A percentile compares a stretch with the other conserved stretches of the same genome.
phyloP scores from a whole-genome alignment of 2,329 filamentous ascomycete species.

The Aspergillus versicolor region DNA sequence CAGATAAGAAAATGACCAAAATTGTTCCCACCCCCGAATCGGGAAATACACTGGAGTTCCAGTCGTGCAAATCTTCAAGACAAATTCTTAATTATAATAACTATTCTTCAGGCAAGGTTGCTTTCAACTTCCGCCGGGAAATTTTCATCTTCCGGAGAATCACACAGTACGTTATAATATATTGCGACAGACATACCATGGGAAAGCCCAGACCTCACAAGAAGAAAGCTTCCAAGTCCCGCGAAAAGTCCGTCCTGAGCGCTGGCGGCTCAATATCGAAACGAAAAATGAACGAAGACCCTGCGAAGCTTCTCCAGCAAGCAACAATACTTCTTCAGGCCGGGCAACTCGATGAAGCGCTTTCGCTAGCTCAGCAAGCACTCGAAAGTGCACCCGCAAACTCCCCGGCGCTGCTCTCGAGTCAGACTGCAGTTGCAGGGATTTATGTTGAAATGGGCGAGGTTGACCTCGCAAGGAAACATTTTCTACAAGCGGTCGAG shows the following conservation, averaged over 20 bases:
- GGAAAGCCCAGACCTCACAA: constrained; percentile 53
- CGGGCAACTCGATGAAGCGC: constrained; percentile 57
- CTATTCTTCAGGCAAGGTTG: not conserved
- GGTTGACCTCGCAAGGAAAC: constrained; percentile 68
- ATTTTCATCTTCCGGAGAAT: not conserved
- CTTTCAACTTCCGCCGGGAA: not conserved
- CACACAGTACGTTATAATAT: constrained; percentile 13
- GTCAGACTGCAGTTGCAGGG: constrained; percentile 75
- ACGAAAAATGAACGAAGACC: constrained; percentile 50
- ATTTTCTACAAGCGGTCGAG: constrained; percentile 70
- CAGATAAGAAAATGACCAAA: constrained; percentile 32
- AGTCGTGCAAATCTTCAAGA: constrained; percentile 1
- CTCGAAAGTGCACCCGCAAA: constrained; percentile 40
- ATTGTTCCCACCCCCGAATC: constrained; percentile 23
- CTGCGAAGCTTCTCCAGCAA: constrained; percentile 56
- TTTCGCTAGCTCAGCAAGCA: constrained; percentile 55
- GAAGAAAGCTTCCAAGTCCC: constrained; percentile 43
- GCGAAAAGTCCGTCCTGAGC: constrained; percentile 45
- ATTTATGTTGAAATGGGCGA: constrained; percentile 82
- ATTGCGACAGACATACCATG: constrained; percentile 39
- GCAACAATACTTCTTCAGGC: constrained; percentile 59
- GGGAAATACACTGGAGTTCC: constrained; percentile 16
- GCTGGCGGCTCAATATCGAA: constrained; percentile 40
- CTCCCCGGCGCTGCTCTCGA: constrained; percentile 49
- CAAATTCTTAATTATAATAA: not conserved